These are phyloP conservation scores for Vitis rotundifolia DNA, from an alignment of 164 flowering plant species.

Conservation along the genomic window DNA sequence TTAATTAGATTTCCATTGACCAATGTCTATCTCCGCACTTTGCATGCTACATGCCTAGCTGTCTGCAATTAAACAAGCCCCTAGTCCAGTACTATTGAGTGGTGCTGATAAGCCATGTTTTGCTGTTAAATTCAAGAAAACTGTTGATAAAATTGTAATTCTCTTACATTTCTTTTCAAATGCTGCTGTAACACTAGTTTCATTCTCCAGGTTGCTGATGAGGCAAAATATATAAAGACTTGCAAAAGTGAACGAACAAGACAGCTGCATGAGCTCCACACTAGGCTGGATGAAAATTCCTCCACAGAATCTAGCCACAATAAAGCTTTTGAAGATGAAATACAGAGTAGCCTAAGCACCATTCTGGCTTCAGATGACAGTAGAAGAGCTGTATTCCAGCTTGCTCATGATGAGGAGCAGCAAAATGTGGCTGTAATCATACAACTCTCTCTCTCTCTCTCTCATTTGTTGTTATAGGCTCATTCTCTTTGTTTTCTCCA, in stretches of 20 bases:
- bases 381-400: conserved; percentile 75
- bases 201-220: conserved; percentile 68
- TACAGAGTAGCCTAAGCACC: conserved; percentile 49
- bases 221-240: conserved; percentile 60
- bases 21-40: too few relatives aligned
- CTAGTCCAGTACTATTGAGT: too few relatives aligned
- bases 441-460: conserved; percentile 1
- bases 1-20: neutral
- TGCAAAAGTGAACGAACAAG: conserved; percentile 53
- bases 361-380: conserved; percentile 78
- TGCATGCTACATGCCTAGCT: too few relatives aligned
- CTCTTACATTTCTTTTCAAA: neutral
- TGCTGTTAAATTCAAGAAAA: too few relatives aligned
- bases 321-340: conserved; percentile 79
- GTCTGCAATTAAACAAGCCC: too few relatives aligned
- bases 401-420: conserved; percentile 83
- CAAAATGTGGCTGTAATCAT: conserved; percentile 81
- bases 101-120: too few relatives aligned
- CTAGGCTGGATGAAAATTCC: conserved; percentile 60
- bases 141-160: too few relatives aligned
- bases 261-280: conserved; percentile 65
- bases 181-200: neutral
- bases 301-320: conserved; percentile 47
- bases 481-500: neutral
- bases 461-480: neutral